Evolutionary conservation across 2,329 filamentous ascomycete genomes (phyloP).

Genomic region (Alternaria sp.): DNA sequence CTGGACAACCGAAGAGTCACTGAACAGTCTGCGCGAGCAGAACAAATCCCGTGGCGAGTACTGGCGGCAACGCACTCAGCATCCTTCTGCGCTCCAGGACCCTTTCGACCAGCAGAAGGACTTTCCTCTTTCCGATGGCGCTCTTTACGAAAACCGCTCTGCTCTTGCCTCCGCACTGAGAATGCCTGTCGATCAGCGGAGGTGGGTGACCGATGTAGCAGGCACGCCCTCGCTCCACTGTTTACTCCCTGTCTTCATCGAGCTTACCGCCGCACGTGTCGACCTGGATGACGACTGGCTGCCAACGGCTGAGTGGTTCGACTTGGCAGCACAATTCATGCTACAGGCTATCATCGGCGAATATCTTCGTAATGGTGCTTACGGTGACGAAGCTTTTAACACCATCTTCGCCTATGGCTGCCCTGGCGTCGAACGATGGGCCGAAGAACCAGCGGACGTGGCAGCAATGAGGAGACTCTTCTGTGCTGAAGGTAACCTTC

Average conservation of each 20-base stretch:
- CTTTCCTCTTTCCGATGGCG: constrained; percentile 35
- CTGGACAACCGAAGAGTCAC: constrained; percentile 46
- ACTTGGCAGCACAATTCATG: constrained; percentile 57
- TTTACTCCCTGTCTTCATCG: constrained; percentile 57
- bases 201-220: constrained; percentile 43
- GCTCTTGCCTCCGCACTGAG: constrained; percentile 31
- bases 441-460: constrained; percentile 35
- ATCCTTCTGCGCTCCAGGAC: constrained; percentile 26
- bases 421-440: constrained; percentile 29
- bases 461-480: constrained; percentile 45
- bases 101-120: constrained; percentile 35
- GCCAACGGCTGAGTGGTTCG: constrained; percentile 52
- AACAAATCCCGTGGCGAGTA: constrained; percentile 45
- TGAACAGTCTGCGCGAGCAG: constrained; percentile 44
- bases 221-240: constrained; percentile 49
- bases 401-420: constrained; percentile 57
- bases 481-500: constrained; percentile 36
- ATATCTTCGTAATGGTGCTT: constrained; percentile 49
- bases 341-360: constrained; percentile 59
- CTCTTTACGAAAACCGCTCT: constrained; percentile 36
- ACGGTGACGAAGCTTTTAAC: constrained; percentile 46
- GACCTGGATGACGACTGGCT: constrained; percentile 39
- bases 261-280: constrained; percentile 55
- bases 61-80: constrained; percentile 29
- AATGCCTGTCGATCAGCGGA: constrained; percentile 31